Evolutionary conservation across 306 rosid species (phyloP).

Genomic region (Acmispon strigosus): DNA sequence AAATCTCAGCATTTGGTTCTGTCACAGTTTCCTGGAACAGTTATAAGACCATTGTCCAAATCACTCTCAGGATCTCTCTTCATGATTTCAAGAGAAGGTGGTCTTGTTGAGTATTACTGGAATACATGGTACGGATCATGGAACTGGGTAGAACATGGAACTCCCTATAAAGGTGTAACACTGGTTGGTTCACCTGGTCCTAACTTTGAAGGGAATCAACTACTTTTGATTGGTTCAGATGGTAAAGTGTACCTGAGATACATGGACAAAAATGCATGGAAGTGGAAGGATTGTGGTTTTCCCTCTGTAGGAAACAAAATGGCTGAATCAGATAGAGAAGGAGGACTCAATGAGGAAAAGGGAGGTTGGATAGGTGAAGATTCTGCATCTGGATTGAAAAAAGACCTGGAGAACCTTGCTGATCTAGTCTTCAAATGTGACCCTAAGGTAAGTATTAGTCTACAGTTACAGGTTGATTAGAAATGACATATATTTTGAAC

Average conservation of each 20-base stretch:
- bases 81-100: constrained; percentile 78
- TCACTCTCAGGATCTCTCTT: constrained; percentile 77
- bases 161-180: constrained; percentile 63
- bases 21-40: constrained; percentile 68
- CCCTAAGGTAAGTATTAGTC: constrained; percentile 46
- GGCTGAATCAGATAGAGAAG: constrained; percentile 27
- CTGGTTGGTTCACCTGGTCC: constrained; percentile 76
- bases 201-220: constrained; percentile 59
- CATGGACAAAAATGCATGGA: constrained; percentile 67
- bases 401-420: constrained; percentile 16
- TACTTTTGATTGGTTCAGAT: constrained; percentile 80
- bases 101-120: constrained; percentile 89
- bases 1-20: constrained; percentile 84
- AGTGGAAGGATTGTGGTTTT: constrained; percentile 72
- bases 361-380: constrained; percentile 31
- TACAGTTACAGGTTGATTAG: not conserved
- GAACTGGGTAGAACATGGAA: constrained; percentile 96
- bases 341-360: constrained; percentile 17
- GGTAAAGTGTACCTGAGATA: constrained; percentile 79
- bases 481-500: not conserved
- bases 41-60: constrained; percentile 49
- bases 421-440: constrained; percentile 44
- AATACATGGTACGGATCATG: constrained; percentile 54
- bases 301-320: constrained; percentile 34
- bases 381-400: constrained; percentile 27